A percentile compares a stretch with the other conserved stretches of the same genome.
phyloP scores from a whole-genome alignment of 805 yeast genomes.

The Henningerozyma blattae region DNA sequence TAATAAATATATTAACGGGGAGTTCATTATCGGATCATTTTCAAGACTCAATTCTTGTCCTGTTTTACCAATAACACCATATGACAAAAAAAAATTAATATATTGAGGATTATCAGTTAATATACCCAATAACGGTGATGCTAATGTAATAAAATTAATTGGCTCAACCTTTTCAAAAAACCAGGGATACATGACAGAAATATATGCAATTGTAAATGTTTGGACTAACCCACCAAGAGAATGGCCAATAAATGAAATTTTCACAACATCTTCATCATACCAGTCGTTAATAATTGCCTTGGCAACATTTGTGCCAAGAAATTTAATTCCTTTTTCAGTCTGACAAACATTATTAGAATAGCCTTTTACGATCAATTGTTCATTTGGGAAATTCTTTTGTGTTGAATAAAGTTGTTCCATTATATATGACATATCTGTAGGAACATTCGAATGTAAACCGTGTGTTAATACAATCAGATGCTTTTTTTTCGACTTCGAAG shows the following conservation, averaged over 20 bases:
- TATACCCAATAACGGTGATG: conserved; percentile 67
- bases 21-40: conserved; percentile 27
- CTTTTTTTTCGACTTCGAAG: conserved; percentile 25
- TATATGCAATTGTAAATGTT: conserved; percentile 65
- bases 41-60: conserved; percentile 67
- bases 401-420: conserved; percentile 54
- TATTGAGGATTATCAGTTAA: conserved; percentile 69
- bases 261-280: conserved; percentile 32
- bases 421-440: conserved; percentile 63
- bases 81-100: conserved; percentile 53
- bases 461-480: conserved; percentile 67
- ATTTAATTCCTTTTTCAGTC: conserved; percentile 70
- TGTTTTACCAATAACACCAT: conserved; percentile 70
- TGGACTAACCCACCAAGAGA: conserved; percentile 73
- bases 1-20: conserved; percentile 46
- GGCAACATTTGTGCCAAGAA: conserved; percentile 59
- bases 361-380: conserved; percentile 50
- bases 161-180: conserved; percentile 51
- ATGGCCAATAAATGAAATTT: conserved; percentile 67
- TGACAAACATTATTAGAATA: conserved; percentile 61
- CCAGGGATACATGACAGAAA: conserved; percentile 55
- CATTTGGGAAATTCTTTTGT: conserved; percentile 25
- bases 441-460: conserved; percentile 66
- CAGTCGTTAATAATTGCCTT: conserved; percentile 44
- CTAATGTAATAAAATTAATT: conserved; percentile 57